Evolutionary conservation across 108 stramenopile species (phyloP).

Genomic region (Craspedostauros australis): DNA sequence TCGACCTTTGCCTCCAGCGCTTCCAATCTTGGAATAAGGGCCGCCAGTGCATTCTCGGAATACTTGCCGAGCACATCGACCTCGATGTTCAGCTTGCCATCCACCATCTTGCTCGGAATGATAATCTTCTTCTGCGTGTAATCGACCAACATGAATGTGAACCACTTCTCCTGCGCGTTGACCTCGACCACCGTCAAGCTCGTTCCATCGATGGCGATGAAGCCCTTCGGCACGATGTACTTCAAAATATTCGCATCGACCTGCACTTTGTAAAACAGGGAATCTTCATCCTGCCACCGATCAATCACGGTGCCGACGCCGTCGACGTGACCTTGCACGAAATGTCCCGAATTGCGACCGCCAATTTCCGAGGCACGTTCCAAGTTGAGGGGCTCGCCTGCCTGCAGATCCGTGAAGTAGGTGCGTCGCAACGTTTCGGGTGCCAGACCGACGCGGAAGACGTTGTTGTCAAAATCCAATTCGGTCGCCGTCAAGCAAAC

Average conservation of each 20-base stretch:
- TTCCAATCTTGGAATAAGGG: slow-evolving; percentile 73
- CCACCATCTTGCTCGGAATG: slow-evolving; percentile 67
- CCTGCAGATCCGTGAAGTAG: slow-evolving; percentile 55
- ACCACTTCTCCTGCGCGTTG: slow-evolving; percentile 58
- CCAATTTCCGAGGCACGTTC: slow-evolving; percentile 90
- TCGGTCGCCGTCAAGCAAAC: slow-evolving; percentile 95
- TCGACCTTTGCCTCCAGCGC: slow-evolving; percentile 71
- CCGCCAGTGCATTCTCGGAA: slow-evolving; percentile 68
- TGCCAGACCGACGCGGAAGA: slow-evolving; percentile 86
- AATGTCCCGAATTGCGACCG: slow-evolving; percentile 94
- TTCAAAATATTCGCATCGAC: slow-evolving; percentile 48
- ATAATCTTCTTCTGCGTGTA: slow-evolving; percentile 96
- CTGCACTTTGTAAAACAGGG: slow-evolving; percentile 78
- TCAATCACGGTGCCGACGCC: slow-evolving; percentile 78
- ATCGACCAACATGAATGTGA: slow-evolving; percentile 98
- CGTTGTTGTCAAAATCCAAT: slow-evolving; percentile 38
- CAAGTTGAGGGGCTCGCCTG: slow-evolving; percentile 80
- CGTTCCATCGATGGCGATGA: slow-evolving; percentile 96
- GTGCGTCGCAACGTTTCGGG: slow-evolving; percentile 91
- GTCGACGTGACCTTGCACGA: slow-evolving; percentile 98
- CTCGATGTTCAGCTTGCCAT: slow-evolving; percentile 86
- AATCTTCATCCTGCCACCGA: slow-evolving; percentile 81
- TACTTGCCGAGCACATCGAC: slow-evolving; percentile 97
- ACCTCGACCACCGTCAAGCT: slow-evolving; percentile 90
- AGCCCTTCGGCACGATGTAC: slow-evolving; percentile 97